Conservation (phyloP, 768 basidiomycete species). For the Serpula lacrymans region DNA sequence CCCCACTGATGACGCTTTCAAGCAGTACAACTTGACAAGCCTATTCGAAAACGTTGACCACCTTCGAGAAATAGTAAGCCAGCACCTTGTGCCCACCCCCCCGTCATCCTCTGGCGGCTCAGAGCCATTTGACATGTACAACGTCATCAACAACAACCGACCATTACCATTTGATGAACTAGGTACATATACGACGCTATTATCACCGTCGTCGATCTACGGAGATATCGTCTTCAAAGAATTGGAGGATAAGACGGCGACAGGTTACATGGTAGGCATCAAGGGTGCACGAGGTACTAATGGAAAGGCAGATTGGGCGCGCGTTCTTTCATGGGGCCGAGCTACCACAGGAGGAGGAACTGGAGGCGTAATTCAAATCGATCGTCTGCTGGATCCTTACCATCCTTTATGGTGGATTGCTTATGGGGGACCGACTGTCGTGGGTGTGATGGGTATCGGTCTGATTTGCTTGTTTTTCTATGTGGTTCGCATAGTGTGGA, state of each 20-base stretch:
- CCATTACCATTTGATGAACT: constrained; percentile 72
- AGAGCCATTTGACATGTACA: constrained; percentile 22
- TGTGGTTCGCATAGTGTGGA: constrained; percentile 69
- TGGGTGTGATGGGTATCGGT: constrained; percentile 55
- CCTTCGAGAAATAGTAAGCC: constrained; percentile 61
- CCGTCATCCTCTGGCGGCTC: constrained; percentile 16
- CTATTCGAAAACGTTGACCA: constrained; percentile 55
- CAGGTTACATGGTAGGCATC: constrained; percentile 61
- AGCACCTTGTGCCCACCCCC: constrained; percentile 67
- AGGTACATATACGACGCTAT: constrained; percentile 73
- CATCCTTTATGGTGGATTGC: constrained; percentile 80
- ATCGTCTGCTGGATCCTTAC: constrained; percentile 81
- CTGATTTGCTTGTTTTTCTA: constrained; percentile 70
- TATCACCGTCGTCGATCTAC: constrained; percentile 61
- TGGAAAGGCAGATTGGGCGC: constrained; percentile 59
- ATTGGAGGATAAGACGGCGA: constrained; percentile 37
- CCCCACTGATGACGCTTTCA: constrained; percentile 91
- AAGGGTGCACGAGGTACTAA: constrained; percentile 69
- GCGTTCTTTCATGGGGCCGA: constrained; percentile 70
- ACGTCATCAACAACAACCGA: constrained; percentile 57
- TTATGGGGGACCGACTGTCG: constrained; percentile 67
- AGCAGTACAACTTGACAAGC: constrained; percentile 74
- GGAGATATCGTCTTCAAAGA: constrained; percentile 82
- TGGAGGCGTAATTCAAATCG: constrained; percentile 89
- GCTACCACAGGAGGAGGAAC: constrained; percentile 68